Evolutionary conservation across 2,329 filamentous ascomycete species (phyloP).

Genomic region (Phaeosphaeriaceae sp.): DNA sequence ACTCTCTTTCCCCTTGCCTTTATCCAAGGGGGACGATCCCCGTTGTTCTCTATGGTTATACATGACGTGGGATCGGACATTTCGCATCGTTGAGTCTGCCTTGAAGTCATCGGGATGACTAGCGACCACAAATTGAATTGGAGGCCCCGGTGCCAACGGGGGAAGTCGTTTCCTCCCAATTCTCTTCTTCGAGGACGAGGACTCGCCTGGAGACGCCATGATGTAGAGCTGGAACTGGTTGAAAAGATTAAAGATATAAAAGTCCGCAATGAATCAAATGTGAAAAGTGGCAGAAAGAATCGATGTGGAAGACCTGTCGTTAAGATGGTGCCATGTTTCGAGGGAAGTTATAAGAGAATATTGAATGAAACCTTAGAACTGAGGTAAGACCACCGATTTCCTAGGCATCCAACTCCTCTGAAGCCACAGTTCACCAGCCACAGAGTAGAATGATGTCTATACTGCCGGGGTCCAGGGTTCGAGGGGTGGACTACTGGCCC

Average conservation of each 20-base stretch:
- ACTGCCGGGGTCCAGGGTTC: not conserved
- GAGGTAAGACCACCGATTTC: not conserved
- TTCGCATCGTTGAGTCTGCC: slow-evolving; percentile 38
- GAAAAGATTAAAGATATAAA: not conserved
- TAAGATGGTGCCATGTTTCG: not conserved
- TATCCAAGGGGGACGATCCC: slow-evolving; percentile 22
- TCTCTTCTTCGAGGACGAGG: slow-evolving; percentile 28
- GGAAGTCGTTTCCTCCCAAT: slow-evolving; percentile 38
- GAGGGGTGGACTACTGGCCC: slow-evolving; percentile 1
- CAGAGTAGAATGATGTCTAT: not conserved
- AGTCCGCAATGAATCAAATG: not conserved
- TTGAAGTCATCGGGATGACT: slow-evolving; percentile 45
- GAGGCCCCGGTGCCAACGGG: slow-evolving; percentile 40
- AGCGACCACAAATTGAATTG: slow-evolving; percentile 43
- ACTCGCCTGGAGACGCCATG: slow-evolving; percentile 32
- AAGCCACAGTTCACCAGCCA: slow-evolving; percentile 18
- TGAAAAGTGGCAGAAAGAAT: not conserved
- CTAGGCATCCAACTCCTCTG: slow-evolving; percentile 4
- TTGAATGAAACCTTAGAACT: not conserved
- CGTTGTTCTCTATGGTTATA: slow-evolving; percentile 41
- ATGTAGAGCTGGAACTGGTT: not conserved
- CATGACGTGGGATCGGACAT: slow-evolving; percentile 48
- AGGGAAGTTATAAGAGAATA: not conserved
- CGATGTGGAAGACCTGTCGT: not conserved
- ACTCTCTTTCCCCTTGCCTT: slow-evolving; percentile 21